Evolutionary conservation across 768 basidiomycete genomes (phyloP), one percentile per base, ranked within the genome.

Genomic region (Mrakia blollopis): DNA sequence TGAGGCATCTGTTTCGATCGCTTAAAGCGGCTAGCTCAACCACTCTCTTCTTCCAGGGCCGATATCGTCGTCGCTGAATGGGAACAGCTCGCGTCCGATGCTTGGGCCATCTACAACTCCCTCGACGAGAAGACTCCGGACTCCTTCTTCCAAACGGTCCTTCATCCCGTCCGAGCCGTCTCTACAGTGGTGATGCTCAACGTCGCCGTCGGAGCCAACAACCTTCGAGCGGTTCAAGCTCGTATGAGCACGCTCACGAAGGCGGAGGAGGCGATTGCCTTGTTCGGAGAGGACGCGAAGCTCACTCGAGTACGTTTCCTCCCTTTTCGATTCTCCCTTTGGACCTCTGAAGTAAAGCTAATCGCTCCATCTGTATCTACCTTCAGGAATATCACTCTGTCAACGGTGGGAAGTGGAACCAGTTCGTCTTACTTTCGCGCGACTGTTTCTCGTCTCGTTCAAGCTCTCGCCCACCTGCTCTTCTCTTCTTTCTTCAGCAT

Each of bases 131-230:
- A 80, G 1, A 85, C 83, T 75, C 84, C 89, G 79, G 85, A 89
- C 1, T 87, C 90, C 0, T 92, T 88, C 85, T 91, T 88, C 87
- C 86, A 92, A 81, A 85, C 89, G n/a, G 87, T 92, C 1, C 89
- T 89, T 41, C 89, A 90, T 79, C 88, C 89, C 5, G 86, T 89
- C 28, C 81, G 87, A 69, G 89, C 89, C 0, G 88, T 87, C 79
- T 84, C 85, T 63, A 90, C 63, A 3, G 74, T 75, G n/a, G 28
- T 37, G 25, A 7, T 32, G 4, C 74, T 75, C 47, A 68, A 75
- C 68, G 16, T 71, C 60, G 10, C 71, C 74, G 82, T 77, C 47
- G 90, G 90, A 16, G 79, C 83, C 77, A 90, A 89, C 81, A 89
- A 89, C 80, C 78, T 90, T 41, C 85, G 87, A 44, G 89, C 89